phyloP scores from a whole-genome alignment of 176 grass and related monocot genomes.

The Aegilops umbellulata region DNA sequence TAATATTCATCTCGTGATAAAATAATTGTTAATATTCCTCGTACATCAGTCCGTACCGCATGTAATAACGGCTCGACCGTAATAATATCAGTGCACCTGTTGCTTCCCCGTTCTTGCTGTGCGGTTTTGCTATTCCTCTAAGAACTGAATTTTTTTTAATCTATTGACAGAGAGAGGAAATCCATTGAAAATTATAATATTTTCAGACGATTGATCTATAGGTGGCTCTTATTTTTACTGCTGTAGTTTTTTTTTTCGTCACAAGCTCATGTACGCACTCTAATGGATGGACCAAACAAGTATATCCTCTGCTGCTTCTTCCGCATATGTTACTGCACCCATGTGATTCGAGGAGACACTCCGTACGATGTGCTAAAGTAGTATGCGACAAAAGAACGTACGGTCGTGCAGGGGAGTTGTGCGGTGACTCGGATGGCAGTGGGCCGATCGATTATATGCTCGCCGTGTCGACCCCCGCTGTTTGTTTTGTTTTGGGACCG shows the following conservation, averaged over 20 bases:
- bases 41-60: not conserved
- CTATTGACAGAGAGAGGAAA: too few species aligned
- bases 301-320: not conserved
- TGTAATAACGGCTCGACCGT: not conserved
- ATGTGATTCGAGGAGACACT: not conserved
- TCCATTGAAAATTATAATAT: too few species aligned
- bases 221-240: not conserved
- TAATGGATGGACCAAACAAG: not conserved
- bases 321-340: not conserved
- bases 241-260: not conserved
- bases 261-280: not conserved
- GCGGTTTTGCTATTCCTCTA: too few species aligned
- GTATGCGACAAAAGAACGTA: not conserved
- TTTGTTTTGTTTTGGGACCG: too few species aligned
- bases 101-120: too few species aligned
- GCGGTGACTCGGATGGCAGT: not conserved
- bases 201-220: too few species aligned
- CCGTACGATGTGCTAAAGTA: not conserved
- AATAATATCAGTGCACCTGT: not conserved
- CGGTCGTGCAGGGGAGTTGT: not conserved
- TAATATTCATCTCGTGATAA: not conserved
- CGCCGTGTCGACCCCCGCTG: too few species aligned
- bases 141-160: too few species aligned
- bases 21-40: not conserved
- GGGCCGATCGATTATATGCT: not conserved